These are phyloP conservation scores for Umbelopsis ramanniana DNA, from an alignment of 192 early-diverging fungal genomes.

Conservation along the genomic window DNA sequence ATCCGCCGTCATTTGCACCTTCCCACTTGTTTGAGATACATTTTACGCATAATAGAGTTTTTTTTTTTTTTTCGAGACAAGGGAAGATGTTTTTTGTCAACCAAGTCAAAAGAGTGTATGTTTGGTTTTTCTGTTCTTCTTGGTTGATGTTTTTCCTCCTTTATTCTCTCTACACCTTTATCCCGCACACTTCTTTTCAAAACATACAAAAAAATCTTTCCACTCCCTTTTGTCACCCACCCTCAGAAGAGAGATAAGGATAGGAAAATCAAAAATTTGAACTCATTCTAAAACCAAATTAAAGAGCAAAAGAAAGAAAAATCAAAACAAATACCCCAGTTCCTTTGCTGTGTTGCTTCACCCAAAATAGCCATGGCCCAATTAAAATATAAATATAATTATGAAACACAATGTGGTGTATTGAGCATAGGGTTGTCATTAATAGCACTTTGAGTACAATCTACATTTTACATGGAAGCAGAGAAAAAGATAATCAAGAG, in stretches of 20 bases:
- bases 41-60: constrained; percentile 15
- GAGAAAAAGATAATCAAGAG: too few species aligned
- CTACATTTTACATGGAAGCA: too few species aligned
- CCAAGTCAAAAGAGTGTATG: neutral
- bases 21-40: constrained; percentile 18
- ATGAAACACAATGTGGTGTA: too few species aligned
- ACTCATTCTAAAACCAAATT: too few species aligned
- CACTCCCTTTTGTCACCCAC: too few species aligned
- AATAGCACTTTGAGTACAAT: too few species aligned
- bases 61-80: neutral
- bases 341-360: too few species aligned
- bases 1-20: neutral
- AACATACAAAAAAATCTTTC: neutral
- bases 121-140: neutral
- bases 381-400: too few species aligned
- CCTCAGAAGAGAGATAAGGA: neutral
- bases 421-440: too few species aligned
- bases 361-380: too few species aligned
- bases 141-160: neutral
- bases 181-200: neutral
- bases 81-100: neutral
- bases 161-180: neutral
- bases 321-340: too few species aligned
- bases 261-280: neutral
- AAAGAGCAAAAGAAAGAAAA: too few species aligned